Base-by-base conservation (phyloP, 768 basidiomycete genomes). In the Trametes gibbosa region DNA sequence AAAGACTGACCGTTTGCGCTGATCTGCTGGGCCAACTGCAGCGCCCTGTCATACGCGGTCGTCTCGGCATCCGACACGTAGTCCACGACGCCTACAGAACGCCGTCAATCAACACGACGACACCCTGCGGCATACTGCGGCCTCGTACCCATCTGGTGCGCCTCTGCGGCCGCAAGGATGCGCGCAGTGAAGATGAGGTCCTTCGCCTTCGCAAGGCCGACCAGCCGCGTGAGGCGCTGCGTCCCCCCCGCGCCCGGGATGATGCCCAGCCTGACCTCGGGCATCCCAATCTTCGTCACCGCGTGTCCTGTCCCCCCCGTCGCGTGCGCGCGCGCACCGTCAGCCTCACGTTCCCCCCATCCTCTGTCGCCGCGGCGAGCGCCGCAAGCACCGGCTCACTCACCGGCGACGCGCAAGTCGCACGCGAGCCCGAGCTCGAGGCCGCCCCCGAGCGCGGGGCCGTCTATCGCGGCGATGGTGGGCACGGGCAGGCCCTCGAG, bases 201-300 rank as follows among this genome's bases (percentile, higher is more conserved):
- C 70, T 95, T 95, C 6, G 93, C 89, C 70, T 84, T 89, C 32
- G 92, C 80, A 29, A 86, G 72, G 3, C 93, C 93, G 35, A 95
- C 72, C 16, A 95, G 73, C 27, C 92, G 83, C 3, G 91, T 83
- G 4, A 86, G 82, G 27, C 92, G 82, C 66, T 95, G 93, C 0
- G 93, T 95, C 5, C 92, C 93, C 3, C 93, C 93, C 21, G 92
- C 92, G 47, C 92, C 93, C 16, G 93, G 93, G 45, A 95, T 95
- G 56, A 95, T 95, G 8, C 85, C 93, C 55, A 84, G 75, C 32
- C 77, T 74, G 7, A 79, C 88, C 70, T 95, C 93, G 1, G 95
- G 93, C 8, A 98, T 75, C 7, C 94, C 92, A 49, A 98, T 89
- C 74, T 93, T 94, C 52, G 86, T 85, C 41, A 92, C 92, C 53